phyloP scores from a whole-genome alignment of 768 basidiomycete species.

The Rhizopogon rudus region DNA sequence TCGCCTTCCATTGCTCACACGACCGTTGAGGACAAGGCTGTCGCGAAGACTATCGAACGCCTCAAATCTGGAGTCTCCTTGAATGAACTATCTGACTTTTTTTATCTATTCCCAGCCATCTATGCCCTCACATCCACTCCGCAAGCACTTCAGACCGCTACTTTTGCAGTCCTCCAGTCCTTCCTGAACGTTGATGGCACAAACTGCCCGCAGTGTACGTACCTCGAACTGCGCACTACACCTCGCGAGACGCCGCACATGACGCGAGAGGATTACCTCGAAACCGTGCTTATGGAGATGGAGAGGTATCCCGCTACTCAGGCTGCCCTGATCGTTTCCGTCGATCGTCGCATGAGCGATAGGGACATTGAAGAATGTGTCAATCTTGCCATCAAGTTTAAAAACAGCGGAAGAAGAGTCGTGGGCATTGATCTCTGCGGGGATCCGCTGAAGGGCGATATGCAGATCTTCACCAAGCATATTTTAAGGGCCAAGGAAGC shows the following conservation, averaged over 20 bases:
- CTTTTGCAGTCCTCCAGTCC: constrained; percentile 57
- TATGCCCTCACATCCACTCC: constrained; percentile 71
- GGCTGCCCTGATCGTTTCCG: constrained; percentile 63
- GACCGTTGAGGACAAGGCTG: constrained; percentile 13
- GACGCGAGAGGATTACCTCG: constrained; percentile 56
- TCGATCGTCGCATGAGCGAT: constrained; percentile 67
- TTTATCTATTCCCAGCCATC: constrained; percentile 70
- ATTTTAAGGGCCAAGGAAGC: constrained; percentile 51
- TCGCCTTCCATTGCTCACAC: constrained; percentile 1
- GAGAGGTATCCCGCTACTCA: constrained; percentile 46
- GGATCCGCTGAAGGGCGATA: constrained; percentile 58
- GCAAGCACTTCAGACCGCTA: constrained; percentile 44
- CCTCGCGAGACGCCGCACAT: constrained; percentile 58
- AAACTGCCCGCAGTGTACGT: constrained; percentile 48
- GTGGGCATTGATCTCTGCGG: constrained; percentile 84
- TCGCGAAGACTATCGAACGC: constrained; percentile 34
- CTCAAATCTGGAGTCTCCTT: constrained; percentile 39
- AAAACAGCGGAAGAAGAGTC: constrained; percentile 50
- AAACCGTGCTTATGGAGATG: constrained; percentile 59
- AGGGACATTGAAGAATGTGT: constrained; percentile 52
- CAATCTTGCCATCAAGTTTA: constrained; percentile 50
- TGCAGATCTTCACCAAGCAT: constrained; percentile 43
- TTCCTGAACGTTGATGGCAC: constrained; percentile 41
- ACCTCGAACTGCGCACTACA: constrained; percentile 82
- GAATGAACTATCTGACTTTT: constrained; percentile 65